Base-by-base conservation (phyloP, 176 grass and related monocot species). In the Ananas comosus region DNA sequence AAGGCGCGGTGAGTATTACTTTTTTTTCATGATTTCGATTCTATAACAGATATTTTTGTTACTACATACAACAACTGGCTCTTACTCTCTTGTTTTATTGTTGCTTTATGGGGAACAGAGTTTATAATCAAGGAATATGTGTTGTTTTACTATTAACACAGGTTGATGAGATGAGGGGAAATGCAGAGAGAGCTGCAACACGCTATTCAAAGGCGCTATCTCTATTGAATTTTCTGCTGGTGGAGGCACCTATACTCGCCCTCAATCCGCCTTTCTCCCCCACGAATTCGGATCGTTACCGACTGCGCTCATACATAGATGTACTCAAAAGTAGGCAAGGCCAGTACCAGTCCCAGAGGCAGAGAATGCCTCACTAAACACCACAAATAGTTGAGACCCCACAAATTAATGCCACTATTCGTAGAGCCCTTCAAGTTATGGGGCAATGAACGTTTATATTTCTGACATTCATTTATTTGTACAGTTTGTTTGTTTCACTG, bases 131-230 rank as follows among this genome's bases (percentile, higher is more conserved):
- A 61, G 56, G 13, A 21, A 7, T 4, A 9, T 17, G 16, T 17
- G 2, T 18, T 61, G 56, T 61, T 61, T 61, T 61, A 19, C 56
- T 61, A 18, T 21, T 19, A 61, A 61, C 48, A 49, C 76, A 97
- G 94, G 94, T 97, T 50, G 74, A 83, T 78, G 94, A 97, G 72
- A 97, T 91, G 86, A 81, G 86, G 80, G 89, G 89, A 63, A 92
- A 81, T 54, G 65, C 66, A 13, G 78, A 79, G 21, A 51, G 65
- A 59, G 94, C 94, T 12, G 76, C 74, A 53, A 78, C 63, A 1
- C 75, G 65, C 51, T 97, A 97, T 74, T 85, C 63, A 51, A 92
- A 82, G 80, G 86, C 89, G 11, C 82, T 88, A 76, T 81, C 71
- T 66, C 76, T 92, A 66, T 70, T 97, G 59, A 76, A 80, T 11